These are phyloP conservation scores for Linnemannia schmuckeri DNA, from an alignment of 192 early-diverging fungal genomes.

Conservation along the genomic window DNA sequence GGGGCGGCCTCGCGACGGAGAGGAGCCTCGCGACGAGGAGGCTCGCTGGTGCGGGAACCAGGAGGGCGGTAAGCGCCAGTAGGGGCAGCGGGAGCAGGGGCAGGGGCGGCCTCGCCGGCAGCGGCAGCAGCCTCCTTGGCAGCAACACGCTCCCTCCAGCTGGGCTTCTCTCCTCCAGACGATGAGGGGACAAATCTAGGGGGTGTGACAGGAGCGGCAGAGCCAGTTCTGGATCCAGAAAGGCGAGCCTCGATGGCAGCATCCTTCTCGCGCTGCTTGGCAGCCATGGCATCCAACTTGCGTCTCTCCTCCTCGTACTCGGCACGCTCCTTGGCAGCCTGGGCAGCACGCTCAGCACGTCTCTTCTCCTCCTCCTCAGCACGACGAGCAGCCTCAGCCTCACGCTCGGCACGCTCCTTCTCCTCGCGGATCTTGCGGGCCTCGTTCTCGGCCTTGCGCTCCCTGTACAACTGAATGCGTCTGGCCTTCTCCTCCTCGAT, in stretches of 20 bases:
- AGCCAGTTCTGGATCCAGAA: conserved; percentile 29
- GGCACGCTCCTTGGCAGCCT: conserved; percentile 58
- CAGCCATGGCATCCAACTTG: conserved; percentile 65
- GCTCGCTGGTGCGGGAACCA: conserved; percentile 13
- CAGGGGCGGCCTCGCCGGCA: conserved; percentile 26
- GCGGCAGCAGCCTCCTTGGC: conserved; percentile 32
- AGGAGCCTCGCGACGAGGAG: conserved; percentile 22
- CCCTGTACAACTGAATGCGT: conserved; percentile 73
- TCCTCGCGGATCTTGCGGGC: conserved; percentile 57
- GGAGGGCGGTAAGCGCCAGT: conserved; percentile 49
- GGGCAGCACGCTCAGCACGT: conserved; percentile 60
- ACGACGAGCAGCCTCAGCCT: conserved; percentile 55
- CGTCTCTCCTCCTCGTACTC: conserved; percentile 51
- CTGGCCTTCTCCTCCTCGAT: conserved; percentile 81
- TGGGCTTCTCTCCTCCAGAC: conserved; percentile 45
- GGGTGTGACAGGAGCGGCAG: conserved; percentile 42
- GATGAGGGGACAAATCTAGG: conserved; percentile 39
- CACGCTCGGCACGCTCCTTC: conserved; percentile 49
- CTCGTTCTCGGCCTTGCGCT: conserved; percentile 66
- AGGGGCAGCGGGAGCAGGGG: not conserved
- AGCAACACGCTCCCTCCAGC: conserved; percentile 51
- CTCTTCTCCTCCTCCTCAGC: conserved; percentile 63
- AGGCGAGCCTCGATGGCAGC: conserved; percentile 62
- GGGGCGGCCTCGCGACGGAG: conserved; percentile 4
- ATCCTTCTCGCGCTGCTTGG: conserved; percentile 62